phyloP scores from a whole-genome alignment of 2,329 filamentous ascomycete genomes.

The Xylaria sp. region DNA sequence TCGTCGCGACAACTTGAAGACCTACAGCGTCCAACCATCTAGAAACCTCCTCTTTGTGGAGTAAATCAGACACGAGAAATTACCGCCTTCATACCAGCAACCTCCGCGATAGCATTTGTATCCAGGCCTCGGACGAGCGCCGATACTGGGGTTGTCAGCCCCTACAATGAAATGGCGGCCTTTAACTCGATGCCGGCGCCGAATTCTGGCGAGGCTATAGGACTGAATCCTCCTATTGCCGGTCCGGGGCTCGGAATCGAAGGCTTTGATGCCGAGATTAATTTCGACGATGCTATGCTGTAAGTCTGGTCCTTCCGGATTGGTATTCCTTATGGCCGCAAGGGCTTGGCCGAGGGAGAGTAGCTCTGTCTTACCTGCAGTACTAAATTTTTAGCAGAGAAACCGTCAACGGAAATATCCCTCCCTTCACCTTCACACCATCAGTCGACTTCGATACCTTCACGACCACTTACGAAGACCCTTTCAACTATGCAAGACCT shows the following conservation, averaged over 20 bases:
- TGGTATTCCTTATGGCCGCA: background rate
- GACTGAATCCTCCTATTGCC: conserved; percentile 54
- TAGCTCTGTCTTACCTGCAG: conserved; percentile 19
- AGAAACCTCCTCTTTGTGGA: background rate
- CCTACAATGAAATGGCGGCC: conserved; percentile 65
- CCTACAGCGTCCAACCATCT: conserved; percentile 1
- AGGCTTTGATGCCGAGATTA: conserved; percentile 62
- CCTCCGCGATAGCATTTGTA: conserved; percentile 1
- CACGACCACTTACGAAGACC: conserved; percentile 72
- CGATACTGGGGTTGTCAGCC: conserved; percentile 41
- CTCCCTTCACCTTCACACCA: conserved; percentile 64
- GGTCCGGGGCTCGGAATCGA: conserved; percentile 57
- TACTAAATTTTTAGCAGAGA: conserved; percentile 50
- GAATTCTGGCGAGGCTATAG: conserved; percentile 58
- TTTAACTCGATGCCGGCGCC: conserved; percentile 66
- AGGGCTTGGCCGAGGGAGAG: conserved; percentile 1
- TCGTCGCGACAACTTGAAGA: conserved; percentile 22
- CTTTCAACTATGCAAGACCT: conserved; percentile 67
- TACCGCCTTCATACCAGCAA: conserved; percentile 35
- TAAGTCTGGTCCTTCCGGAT: conserved; percentile 50
- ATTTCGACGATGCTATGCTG: conserved; percentile 68
- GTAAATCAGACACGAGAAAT: conserved; percentile 2
- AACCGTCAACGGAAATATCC: conserved; percentile 55
- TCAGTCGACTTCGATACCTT: conserved; percentile 70
- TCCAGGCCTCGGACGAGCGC: conserved; percentile 30